Evolutionary conservation across 257 asterid species (phyloP).

Genomic region (Solanum sitiens): DNA sequence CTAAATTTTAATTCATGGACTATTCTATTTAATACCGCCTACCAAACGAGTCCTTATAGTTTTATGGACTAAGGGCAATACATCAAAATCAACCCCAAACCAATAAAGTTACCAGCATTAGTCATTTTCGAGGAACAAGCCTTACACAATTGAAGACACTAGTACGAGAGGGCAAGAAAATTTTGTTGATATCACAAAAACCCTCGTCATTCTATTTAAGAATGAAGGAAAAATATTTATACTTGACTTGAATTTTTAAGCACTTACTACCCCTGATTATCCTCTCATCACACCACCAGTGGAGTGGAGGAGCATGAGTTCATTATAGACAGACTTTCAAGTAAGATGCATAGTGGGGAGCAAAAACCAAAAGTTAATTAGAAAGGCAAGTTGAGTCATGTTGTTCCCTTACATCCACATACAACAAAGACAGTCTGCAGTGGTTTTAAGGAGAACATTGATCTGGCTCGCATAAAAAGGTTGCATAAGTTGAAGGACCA

Average conservation of each 20-base stretch:
- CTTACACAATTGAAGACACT: neutral
- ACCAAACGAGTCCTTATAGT: too few species aligned
- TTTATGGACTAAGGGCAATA: neutral
- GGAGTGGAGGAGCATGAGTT: neutral
- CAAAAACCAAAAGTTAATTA: neutral
- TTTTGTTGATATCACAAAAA: neutral
- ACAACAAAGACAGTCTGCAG: slow-evolving; percentile 9
- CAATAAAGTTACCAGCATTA: neutral
- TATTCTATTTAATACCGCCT: too few species aligned
- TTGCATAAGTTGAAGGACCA: neutral
- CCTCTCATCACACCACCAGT: neutral
- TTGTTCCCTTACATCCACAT: slow-evolving; percentile 24
- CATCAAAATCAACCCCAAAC: neutral
- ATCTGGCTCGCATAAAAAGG: slow-evolving; percentile 6
- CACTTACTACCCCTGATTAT: neutral
- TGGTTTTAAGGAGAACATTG: slow-evolving; percentile 19
- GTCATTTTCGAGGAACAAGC: neutral
- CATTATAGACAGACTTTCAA: neutral
- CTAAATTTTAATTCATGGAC: too few species aligned
- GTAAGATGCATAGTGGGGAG: neutral
- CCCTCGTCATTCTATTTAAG: neutral
- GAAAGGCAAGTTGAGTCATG: slow-evolving; percentile 1
- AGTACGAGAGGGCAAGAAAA: neutral
- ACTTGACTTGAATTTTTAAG: neutral
- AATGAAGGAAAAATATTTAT: neutral